A percentile compares a stretch with the other conserved stretches of the same genome.
Conservation (phyloP, 75 land plant genomes). For the Selaginella tamariscina region DNA sequence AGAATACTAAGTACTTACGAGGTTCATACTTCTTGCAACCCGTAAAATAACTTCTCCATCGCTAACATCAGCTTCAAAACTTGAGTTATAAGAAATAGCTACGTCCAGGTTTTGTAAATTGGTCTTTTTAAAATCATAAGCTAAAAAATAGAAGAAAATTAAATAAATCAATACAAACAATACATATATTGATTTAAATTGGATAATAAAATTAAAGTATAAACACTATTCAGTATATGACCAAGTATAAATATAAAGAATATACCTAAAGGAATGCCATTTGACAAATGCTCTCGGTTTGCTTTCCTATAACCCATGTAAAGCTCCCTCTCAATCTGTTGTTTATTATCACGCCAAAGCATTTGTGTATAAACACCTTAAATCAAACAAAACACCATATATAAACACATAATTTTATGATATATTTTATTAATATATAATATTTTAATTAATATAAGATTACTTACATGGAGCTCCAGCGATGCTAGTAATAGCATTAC, state of each 20-base stretch:
- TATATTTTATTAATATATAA: not conserved
- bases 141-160: conserved; percentile 24
- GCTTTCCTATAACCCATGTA: conserved; percentile 60
- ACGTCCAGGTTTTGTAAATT: conserved; percentile 47
- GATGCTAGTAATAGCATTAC: not conserved
- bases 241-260: conserved; percentile 5
- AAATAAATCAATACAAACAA: not conserved
- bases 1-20: conserved; percentile 49
- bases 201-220: too few relatives aligned
- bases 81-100: conserved; percentile 63
- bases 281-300: conserved; percentile 37
- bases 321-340: conserved; percentile 45
- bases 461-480: not conserved
- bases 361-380: not conserved
- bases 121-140: conserved; percentile 68
- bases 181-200: too few relatives aligned
- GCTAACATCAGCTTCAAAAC: conserved; percentile 31
- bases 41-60: conserved; percentile 33
- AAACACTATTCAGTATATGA: too few relatives aligned
- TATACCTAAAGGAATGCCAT: conserved; percentile 59
- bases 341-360: conserved; percentile 54
- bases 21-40: conserved; percentile 63
- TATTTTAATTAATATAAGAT: not conserved
- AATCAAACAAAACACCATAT: too few relatives aligned
- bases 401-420: too few relatives aligned